Evolutionary conservation across 1,284 basidiomycete genomes (phyloP), one percentile per base, ranked within the genome.

Genomic region (Melampsora larici-populina): DNA sequence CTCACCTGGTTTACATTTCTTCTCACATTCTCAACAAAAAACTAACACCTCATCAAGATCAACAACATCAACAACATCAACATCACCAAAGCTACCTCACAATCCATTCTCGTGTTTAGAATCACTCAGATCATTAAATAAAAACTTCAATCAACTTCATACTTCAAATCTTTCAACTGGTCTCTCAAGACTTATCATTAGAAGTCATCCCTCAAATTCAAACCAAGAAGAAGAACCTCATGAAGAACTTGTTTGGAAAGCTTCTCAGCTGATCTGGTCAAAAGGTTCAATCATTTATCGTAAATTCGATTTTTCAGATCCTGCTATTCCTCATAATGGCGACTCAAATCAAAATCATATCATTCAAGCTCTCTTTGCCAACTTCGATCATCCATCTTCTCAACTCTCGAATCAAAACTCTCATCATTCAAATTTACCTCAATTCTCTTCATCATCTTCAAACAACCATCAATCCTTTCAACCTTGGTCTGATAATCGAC

Each of bases 101-200:
- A 76, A 76, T 49, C 74, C 74, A 33, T 76, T 76, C 74, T 69
- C 74, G 60, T 76, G 74, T 60, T 60, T 76, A 18, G 66, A 67
- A 63, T 67, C 74, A 29, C 58, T 76, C 17, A 49, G 74, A 40
- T 29, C 49, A 24, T 31, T 76, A 8, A 65, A 76, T 33, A 76
- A 76, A 63, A 76, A 76, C 60, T 60, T 69, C 13, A 69, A 64
- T 46, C 74, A 76, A 43, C 66, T 65, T 24, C 63, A 31, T n/a
- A 58, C 51, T 40, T 69, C 74, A n/a, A 66, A 67, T 63, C 67
- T 64, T 49, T 76, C 74, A 46, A 69, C 74, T 36, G 74, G 74
- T n/a, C 51, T 76, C 51, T 67, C 66, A 36, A 43, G 74, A 63
- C 67, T 69, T 6, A 63, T 76, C n/a, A 60, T 76, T 21, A 36